Percentiles rank a stretch among this genome's conserved stretches.
phyloP scores from a whole-genome alignment of 345 rosid genomes.

The Bruguiera sexangula region DNA sequence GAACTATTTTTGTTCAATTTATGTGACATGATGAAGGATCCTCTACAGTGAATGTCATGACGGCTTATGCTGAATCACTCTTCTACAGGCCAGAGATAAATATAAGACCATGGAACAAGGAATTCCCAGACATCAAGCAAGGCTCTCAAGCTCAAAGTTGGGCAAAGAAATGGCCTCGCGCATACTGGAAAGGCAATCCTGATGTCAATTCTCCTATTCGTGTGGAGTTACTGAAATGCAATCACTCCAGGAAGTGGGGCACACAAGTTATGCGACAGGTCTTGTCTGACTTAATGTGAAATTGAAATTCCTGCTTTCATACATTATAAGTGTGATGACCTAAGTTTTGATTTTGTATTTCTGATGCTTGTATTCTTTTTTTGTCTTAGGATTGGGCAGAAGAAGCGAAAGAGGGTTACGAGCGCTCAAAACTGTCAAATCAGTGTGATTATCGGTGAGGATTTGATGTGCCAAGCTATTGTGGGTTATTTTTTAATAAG shows the following conservation, averaged over 20 bases:
- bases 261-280: conserved; percentile 86
- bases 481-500: too few species aligned
- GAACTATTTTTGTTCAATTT: not conserved
- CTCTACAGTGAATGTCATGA: not conserved
- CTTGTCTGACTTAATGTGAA: conserved; percentile 1
- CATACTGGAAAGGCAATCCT: conserved; percentile 94
- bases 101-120: conserved; percentile 70
- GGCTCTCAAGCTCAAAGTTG: conserved; percentile 63
- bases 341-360: not conserved
- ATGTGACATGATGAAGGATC: not conserved
- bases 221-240: conserved; percentile 54
- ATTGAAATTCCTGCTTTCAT: not conserved
- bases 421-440: conserved; percentile 69
- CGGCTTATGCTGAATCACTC: not conserved
- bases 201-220: conserved; percentile 70
- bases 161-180: conserved; percentile 46
- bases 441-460: conserved; percentile 71
- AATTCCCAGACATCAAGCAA: conserved; percentile 68
- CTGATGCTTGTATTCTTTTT: not conserved
- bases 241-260: conserved; percentile 64
- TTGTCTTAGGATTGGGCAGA: conserved; percentile 66
- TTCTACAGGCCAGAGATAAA: conserved; percentile 80
- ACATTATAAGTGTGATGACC: not conserved
- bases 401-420: conserved; percentile 67
- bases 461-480: too few species aligned